phyloP scores from a whole-genome alignment of 805 yeast genomes.

The Metschnikowia anglica region DNA sequence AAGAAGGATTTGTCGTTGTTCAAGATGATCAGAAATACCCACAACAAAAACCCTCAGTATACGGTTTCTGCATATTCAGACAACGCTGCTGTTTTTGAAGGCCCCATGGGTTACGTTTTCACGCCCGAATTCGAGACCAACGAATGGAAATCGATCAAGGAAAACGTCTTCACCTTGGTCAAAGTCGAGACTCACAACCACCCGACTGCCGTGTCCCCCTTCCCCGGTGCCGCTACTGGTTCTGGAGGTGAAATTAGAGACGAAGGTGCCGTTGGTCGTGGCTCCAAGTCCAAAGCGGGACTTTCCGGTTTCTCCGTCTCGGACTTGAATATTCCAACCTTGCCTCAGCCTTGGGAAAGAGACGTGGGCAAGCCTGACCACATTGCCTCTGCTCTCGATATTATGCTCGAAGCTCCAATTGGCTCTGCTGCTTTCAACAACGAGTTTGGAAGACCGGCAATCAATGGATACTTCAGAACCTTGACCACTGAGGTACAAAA shows the following conservation, averaged over 20 bases:
- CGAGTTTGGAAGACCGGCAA: slow-evolving; percentile 98
- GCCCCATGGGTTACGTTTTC: slow-evolving; percentile 71
- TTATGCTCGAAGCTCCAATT: slow-evolving; percentile 95
- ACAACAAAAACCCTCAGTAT: slow-evolving; percentile 69
- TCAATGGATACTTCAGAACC: slow-evolving; percentile 94
- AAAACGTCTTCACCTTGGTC: slow-evolving; percentile 82
- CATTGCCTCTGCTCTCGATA: slow-evolving; percentile 88
- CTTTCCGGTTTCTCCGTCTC: slow-evolving; percentile 89
- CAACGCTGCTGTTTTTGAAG: slow-evolving; percentile 94
- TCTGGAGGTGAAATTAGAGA: slow-evolving; percentile 99
- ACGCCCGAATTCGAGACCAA: slow-evolving; percentile 75
- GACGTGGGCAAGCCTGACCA: slow-evolving; percentile 88
- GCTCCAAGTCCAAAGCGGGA: slow-evolving; percentile 96
- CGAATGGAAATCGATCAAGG: slow-evolving; percentile 72
- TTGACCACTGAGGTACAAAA: slow-evolving; percentile 75
- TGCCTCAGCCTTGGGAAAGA: slow-evolving; percentile 93
- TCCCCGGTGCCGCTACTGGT: slow-evolving; percentile 99
- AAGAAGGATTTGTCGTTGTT: slow-evolving; percentile 74
- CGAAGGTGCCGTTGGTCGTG: slow-evolving; percentile 99
- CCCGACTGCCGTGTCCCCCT: slow-evolving; percentile 99
- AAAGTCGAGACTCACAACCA: slow-evolving; percentile 99
- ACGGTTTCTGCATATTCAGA: slow-evolving; percentile 95
- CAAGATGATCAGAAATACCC: slow-evolving; percentile 95
- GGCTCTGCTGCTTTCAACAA: slow-evolving; percentile 98
- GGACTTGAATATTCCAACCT: slow-evolving; percentile 82